phyloP scores from a whole-genome alignment of 169 alveolate species.

The Cryptosporidium viatorum region DNA sequence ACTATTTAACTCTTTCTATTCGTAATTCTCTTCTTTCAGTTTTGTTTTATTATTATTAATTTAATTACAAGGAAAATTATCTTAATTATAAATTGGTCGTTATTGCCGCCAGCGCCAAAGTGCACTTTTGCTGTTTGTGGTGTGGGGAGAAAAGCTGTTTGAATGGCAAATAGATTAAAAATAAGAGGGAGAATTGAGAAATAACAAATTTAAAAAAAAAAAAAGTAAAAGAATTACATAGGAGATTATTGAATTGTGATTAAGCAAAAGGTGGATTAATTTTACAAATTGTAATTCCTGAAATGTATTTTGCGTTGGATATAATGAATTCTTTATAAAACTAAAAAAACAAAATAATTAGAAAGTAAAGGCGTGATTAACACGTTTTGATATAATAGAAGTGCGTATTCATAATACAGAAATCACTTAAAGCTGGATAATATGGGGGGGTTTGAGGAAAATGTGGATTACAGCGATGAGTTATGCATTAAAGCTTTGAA shows the following conservation, averaged over 20 bases:
- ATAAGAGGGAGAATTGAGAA: not conserved
- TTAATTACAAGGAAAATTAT: not conserved
- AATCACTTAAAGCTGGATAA: not conserved
- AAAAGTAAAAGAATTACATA: not conserved
- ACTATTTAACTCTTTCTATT: not conserved
- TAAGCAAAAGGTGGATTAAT: not conserved
- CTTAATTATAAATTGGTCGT: not conserved
- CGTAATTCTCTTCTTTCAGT: not conserved
- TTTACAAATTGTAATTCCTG: not conserved
- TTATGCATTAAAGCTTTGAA: constrained; percentile 57
- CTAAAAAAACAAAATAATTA: not conserved
- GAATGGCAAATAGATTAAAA: not conserved
- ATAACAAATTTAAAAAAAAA: not conserved
- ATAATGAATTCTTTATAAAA: not conserved
- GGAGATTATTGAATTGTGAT: not conserved
- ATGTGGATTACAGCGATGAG: constrained; percentile 1
- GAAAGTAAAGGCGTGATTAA: not conserved
- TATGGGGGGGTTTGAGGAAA: not conserved
- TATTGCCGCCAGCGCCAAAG: constrained; percentile 47
- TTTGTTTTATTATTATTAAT: not conserved
- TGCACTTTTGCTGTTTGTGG: constrained; percentile 71
- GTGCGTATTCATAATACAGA: too few relatives aligned
- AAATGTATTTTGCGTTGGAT: not conserved
- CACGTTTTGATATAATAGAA: not conserved
- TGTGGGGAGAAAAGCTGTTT: constrained; percentile 57